Evolutionary conservation across 805 yeast genomes (phyloP).

Genomic region (Wickerhamiella galacta): DNA sequence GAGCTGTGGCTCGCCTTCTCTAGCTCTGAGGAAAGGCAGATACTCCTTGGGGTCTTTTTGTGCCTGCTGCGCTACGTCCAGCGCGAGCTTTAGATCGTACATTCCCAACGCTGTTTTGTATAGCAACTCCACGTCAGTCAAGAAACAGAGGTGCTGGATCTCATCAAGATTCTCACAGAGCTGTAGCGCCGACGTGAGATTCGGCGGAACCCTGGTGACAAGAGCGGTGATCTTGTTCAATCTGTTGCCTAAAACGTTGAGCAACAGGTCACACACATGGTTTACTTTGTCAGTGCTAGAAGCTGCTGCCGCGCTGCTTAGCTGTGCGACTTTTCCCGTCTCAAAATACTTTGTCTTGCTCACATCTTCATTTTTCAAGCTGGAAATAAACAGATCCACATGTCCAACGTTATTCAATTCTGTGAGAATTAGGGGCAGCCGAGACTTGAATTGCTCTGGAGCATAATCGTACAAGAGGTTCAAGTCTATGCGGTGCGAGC

Average conservation of each 20-base stretch:
- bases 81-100: slow-evolving; percentile 66
- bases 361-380: slow-evolving; percentile 75
- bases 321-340: slow-evolving; percentile 25
- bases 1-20: slow-evolving; percentile 48
- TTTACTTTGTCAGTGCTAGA: slow-evolving; percentile 49
- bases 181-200: slow-evolving; percentile 53
- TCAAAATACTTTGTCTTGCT: slow-evolving; percentile 67
- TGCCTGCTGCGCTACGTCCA: slow-evolving; percentile 83
- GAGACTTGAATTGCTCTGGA: slow-evolving; percentile 47
- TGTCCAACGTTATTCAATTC: slow-evolving; percentile 60
- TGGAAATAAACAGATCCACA: slow-evolving; percentile 73
- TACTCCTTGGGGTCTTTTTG: slow-evolving; percentile 97
- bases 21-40: slow-evolving; percentile 70
- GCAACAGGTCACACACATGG: slow-evolving; percentile 54
- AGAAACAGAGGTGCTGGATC: slow-evolving; percentile 72
- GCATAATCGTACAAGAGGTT: slow-evolving; percentile 81
- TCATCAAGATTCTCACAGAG: slow-evolving; percentile 47
- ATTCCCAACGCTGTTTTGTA: slow-evolving; percentile 67
- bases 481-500: slow-evolving; percentile 80
- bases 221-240: slow-evolving; percentile 57
- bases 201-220: slow-evolving; percentile 84
- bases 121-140: slow-evolving; percentile 72
- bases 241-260: slow-evolving; percentile 31
- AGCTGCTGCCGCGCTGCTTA: slow-evolving; percentile 8
- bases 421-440: slow-evolving; percentile 48